These are phyloP conservation scores for Polygonum aviculare DNA, from an alignment of 148 eudicot genomes.

Conservation along the genomic window DNA sequence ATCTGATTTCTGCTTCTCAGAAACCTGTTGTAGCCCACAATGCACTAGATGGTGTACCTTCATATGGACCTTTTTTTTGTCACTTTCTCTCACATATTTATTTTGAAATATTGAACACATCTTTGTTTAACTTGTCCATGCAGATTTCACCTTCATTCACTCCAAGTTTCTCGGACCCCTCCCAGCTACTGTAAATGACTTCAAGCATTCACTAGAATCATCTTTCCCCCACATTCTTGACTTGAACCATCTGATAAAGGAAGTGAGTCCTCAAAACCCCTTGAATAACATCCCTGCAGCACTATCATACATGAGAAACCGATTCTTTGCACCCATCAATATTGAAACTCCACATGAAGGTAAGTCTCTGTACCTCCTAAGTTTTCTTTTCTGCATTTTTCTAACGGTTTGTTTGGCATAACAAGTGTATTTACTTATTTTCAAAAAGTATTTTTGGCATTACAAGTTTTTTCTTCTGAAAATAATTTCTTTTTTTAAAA, in stretches of 20 bases:
- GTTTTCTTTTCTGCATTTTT: background rate
- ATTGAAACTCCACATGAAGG: conserved; percentile 64
- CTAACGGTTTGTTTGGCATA: no score
- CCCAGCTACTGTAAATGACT: conserved; percentile 61
- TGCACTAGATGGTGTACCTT: conserved; percentile 60
- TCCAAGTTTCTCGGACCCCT: conserved; percentile 77
- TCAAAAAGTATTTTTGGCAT: no score
- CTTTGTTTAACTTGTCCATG: conserved; percentile 9
- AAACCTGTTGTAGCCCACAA: conserved; percentile 88
- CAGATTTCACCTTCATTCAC: conserved; percentile 77
- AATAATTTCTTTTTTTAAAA: no score
- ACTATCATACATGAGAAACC: conserved; percentile 51
- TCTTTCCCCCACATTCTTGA: conserved; percentile 61
- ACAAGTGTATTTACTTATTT: no score
- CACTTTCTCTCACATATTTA: background rate
- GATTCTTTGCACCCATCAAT: conserved; percentile 57
- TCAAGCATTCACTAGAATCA: conserved; percentile 39
- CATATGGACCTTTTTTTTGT: background rate
- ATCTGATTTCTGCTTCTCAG: conserved; percentile 74
- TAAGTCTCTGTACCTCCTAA: conserved; percentile 19
- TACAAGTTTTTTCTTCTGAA: no score
- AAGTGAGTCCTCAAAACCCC: conserved; percentile 46
- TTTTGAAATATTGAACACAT: background rate
- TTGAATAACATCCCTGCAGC: conserved; percentile 56
- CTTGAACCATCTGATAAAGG: conserved; percentile 67